Base-by-base conservation (phyloP, 1,284 basidiomycete genomes). In the Leccinum subrobustum region DNA sequence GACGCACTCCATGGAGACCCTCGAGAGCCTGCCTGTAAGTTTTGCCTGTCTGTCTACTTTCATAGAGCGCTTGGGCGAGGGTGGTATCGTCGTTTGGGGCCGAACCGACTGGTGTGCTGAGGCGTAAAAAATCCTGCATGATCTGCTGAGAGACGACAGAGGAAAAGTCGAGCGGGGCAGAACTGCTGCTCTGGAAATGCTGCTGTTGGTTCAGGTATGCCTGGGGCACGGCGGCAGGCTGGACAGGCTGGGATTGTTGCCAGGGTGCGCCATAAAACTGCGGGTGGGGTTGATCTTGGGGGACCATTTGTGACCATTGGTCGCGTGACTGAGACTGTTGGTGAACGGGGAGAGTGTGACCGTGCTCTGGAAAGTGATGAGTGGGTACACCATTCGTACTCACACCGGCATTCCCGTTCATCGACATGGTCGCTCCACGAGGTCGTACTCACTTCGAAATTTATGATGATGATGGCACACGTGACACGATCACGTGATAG, bases 41-140 rank as follows among this genome's bases (percentile, higher is more conserved):
- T 64, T 68, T 71, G 0, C 76, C 75, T 18, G 72, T 68, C 53
- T 66, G 67, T 58, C 67, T 70, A 25, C 75, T 73, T 20, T 76
- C 73, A 52, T 67, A 62, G 47, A 79, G 69, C 0, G 80, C 78
- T 63, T 79, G 78, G 7, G 86, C 74, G 16, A 88, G 77, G 9
- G 81, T 68, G 9, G 78, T 77, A 59, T 88, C 86, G 66, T 89
- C 86, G 20, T 78, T 73, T 48, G 64, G 67, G 29, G 74, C 74
- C 7, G 75, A 73, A 18, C 81, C 82, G 3, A 88, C 85, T n/a
- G 85, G 84, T 9, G 76, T 71, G 27, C 79, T 81, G 59, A 85
- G 72, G 20, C 79, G 77, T 31, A 83, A 70, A 44, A 81, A 81
- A 62, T 87, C 84, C 56, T 83, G 81, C 59, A 83, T 69, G 27